Evolutionary conservation across 2,329 filamentous ascomycete species (phyloP), one percentile per base, ranked within the genome.

Genomic region (Aureobasidium leucospermi): DNA sequence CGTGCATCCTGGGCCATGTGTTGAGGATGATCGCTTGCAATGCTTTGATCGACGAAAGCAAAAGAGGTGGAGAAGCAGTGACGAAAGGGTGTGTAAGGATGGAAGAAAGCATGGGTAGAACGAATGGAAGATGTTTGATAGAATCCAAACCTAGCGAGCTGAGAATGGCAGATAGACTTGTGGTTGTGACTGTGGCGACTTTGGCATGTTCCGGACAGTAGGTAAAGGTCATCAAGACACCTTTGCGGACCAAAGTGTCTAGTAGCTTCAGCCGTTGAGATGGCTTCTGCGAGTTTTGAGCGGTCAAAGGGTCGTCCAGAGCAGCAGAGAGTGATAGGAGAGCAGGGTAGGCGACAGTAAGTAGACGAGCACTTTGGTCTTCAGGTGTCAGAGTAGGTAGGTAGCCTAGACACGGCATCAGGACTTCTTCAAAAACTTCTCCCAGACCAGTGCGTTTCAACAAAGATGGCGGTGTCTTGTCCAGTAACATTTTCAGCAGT

Each of bases 311-410:
- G 59, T 47, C 29, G 63, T 53, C 41, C 13, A 59, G 29, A 10
- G 32, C 41, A 77, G 70, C 15, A 1, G 52, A 58, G 6, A 96
- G 78, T 0, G 75, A 74, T 16, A 88, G 73, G 3, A 96, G 76
- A 1, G 85, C 85, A 7, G 80, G 77, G 64, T 91, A 95, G 0
- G 87, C 84, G 6, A 79, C 77, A 6, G 71, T 68, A 1, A 96
- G 79, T 3, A 96, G 74, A 1, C 69, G 67, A 1, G 88, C 68
- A 4, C 88, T 88, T 59, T 94, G 88, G 0, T 79, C 69, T 67
- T 89, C 87, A 0, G 88, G 85, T 0, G 90, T 96, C 43, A 96
- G 76, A 11, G 80, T 84, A 0, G 93, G 92, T 6, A 96, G 78
- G 66, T 85, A 89, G 7, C 87, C 79, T n/a, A 96, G 79, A 38